A percentile compares a stretch with the other conserved stretches of the same genome.
Evolutionary conservation across 306 rosid species (phyloP).

Genomic region (Cicer judaicum): DNA sequence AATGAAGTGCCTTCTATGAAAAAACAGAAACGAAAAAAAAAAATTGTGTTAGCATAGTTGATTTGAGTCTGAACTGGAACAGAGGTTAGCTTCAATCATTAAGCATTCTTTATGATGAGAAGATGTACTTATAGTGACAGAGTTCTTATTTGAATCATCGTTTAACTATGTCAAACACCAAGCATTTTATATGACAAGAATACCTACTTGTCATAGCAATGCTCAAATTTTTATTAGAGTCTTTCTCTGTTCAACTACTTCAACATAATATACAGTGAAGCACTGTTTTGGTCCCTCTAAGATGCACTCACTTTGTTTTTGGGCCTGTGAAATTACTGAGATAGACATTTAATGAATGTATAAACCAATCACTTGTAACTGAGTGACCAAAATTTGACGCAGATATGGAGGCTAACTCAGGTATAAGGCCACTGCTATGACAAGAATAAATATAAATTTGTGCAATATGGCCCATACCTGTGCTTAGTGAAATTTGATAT

Average conservation of each 20-base stretch:
- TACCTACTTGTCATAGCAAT: too few species aligned
- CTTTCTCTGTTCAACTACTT: constrained; percentile 1
- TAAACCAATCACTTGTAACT: background rate
- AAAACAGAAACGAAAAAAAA: background rate
- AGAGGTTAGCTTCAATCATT: background rate
- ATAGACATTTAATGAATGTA: background rate
- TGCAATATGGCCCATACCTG: background rate
- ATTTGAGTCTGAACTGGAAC: too few species aligned
- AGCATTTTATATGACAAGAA: too few species aligned
- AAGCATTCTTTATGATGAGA: background rate
- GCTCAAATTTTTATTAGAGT: too few species aligned
- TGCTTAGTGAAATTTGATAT: constrained; percentile 15
- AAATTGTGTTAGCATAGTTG: background rate
- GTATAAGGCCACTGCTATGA: background rate
- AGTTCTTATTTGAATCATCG: too few species aligned
- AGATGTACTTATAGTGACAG: background rate
- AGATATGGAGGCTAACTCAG: constrained; percentile 13
- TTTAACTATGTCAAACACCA: too few species aligned
- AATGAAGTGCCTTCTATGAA: background rate
- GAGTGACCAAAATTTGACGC: background rate
- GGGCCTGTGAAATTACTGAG: background rate
- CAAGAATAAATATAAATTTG: constrained; percentile 16
- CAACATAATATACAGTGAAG: background rate
- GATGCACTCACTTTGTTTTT: background rate
- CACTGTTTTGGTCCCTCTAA: constrained; percentile 8